These are phyloP conservation scores for Thalassiosira profunda DNA, from an alignment of 108 stramenopile species.

Conservation along the genomic window DNA sequence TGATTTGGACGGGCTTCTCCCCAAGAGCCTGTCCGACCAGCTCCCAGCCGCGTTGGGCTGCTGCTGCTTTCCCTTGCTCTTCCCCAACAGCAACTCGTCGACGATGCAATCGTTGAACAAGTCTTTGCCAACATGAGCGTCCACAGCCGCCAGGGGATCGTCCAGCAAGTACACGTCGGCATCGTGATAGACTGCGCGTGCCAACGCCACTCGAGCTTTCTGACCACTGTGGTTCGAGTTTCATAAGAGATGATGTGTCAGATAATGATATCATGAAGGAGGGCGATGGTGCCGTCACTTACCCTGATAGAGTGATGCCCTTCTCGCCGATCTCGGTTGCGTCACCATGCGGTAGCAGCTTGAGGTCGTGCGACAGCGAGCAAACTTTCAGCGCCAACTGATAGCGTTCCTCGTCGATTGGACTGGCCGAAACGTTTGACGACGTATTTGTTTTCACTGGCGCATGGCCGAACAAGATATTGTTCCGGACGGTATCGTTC, in stretches of 20 bases:
- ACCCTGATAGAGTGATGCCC: slow-evolving; percentile 89
- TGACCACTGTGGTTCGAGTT: slow-evolving; percentile 96
- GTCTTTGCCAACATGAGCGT: slow-evolving; percentile 94
- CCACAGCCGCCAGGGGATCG: slow-evolving; percentile 94
- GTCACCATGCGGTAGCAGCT: slow-evolving; percentile 87
- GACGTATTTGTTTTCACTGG: background rate
- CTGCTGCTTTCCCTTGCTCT: slow-evolving; percentile 17
- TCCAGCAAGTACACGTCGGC: slow-evolving; percentile 94
- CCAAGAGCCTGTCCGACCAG: background rate
- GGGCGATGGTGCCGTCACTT: slow-evolving; percentile 38
- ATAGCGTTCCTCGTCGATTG: slow-evolving; percentile 80
- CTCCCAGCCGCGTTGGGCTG: background rate
- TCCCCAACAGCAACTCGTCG: slow-evolving; percentile 62
- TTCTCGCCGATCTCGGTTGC: slow-evolving; percentile 97
- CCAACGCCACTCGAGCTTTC: slow-evolving; percentile 95
- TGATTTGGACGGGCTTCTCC: slow-evolving; percentile 6
- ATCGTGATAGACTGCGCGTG: slow-evolving; percentile 93
- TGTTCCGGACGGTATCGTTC: slow-evolving; percentile 93
- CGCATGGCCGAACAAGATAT: slow-evolving; percentile 73
- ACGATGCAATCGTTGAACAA: slow-evolving; percentile 92
- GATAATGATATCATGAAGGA: too few relatives aligned
- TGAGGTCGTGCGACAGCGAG: slow-evolving; percentile 86
- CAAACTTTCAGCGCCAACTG: slow-evolving; percentile 77
- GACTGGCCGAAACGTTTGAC: slow-evolving; percentile 8
- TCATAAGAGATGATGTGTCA: too few relatives aligned